Evolutionary conservation across 805 yeast species (phyloP).

Genomic region (Jamesozyma hellenica): DNA sequence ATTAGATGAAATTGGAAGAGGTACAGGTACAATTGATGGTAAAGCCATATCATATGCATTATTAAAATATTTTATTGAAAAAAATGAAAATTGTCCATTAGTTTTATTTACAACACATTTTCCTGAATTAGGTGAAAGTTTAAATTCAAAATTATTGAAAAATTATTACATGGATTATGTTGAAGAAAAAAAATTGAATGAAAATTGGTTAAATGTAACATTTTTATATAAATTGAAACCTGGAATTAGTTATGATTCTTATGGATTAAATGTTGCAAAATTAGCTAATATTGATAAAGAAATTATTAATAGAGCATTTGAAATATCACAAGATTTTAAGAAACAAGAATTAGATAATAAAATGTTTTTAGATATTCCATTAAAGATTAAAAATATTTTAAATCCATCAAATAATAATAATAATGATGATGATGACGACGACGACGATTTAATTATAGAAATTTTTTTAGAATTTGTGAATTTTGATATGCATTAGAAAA

Average conservation of each 20-base stretch:
- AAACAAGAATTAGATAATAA: slow-evolving; percentile 6
- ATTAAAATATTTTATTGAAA: slow-evolving; percentile 43
- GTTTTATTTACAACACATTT: slow-evolving; percentile 80
- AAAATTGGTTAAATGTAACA: slow-evolving; percentile 34
- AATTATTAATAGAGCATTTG: slow-evolving; percentile 38
- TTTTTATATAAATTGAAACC: slow-evolving; percentile 42
- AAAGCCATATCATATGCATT: slow-evolving; percentile 71
- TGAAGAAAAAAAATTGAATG: slow-evolving; percentile 30
- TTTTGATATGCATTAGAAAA: neutral
- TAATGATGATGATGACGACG: neutral
- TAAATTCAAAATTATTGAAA: slow-evolving; percentile 33
- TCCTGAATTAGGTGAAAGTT: slow-evolving; percentile 48
- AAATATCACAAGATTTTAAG: slow-evolving; percentile 18
- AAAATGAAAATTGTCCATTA: slow-evolving; percentile 35
- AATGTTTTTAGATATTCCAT: slow-evolving; percentile 4
- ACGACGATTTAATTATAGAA: neutral
- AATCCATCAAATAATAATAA: neutral
- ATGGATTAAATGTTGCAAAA: slow-evolving; percentile 79
- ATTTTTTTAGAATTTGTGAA: neutral
- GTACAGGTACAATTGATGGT: slow-evolving; percentile 77
- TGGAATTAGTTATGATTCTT: slow-evolving; percentile 53
- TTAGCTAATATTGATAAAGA: slow-evolving; percentile 50
- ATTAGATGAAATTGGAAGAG: slow-evolving; percentile 93
- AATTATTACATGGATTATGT: slow-evolving; percentile 68
- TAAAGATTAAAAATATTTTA: slow-evolving; percentile 7